phyloP scores from a whole-genome alignment of 179 eudicot genomes.

The Beta lomatogona region DNA sequence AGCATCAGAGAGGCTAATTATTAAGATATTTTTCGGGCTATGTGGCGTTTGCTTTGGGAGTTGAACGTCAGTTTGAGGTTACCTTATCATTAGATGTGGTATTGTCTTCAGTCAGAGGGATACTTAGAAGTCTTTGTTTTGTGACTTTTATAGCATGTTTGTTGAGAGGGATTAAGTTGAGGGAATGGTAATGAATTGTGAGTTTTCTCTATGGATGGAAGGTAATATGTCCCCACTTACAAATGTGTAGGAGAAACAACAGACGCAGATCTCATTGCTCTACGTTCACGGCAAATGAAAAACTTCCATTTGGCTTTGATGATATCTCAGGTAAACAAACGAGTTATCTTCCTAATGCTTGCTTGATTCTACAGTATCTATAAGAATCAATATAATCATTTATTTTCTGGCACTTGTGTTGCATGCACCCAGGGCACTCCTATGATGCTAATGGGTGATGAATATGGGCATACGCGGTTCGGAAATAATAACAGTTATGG shows the following conservation, averaged over 20 bases:
- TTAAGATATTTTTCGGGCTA: too few species aligned
- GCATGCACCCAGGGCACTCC: slow-evolving; percentile 72
- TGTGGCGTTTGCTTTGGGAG: too few species aligned
- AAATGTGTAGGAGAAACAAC: slow-evolving; percentile 71
- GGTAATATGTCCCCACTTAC: too few species aligned
- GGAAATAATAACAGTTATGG: slow-evolving; percentile 99
- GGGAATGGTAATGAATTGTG: too few species aligned
- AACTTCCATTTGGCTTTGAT: slow-evolving; percentile 93
- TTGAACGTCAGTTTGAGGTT: too few species aligned
- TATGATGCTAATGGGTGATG: slow-evolving; percentile 99
- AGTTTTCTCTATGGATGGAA: too few species aligned
- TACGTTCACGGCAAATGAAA: slow-evolving; percentile 92
- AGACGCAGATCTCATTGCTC: slow-evolving; percentile 56
- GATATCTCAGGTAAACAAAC: slow-evolving; percentile 80
- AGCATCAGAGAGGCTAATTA: too few species aligned
- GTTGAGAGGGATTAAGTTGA: too few species aligned
- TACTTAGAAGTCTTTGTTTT: too few species aligned
- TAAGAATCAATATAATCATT: background rate
- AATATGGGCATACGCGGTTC: slow-evolving; percentile 91
- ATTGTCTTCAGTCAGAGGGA: too few species aligned
- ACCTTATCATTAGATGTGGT: too few species aligned
- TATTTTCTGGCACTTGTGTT: slow-evolving; percentile 3
- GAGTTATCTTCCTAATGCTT: background rate
- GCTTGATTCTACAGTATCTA: background rate
- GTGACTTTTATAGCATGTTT: too few species aligned